These are phyloP conservation scores for Pichia thaimueangensis DNA, from an alignment of 805 yeast genomes.

Conservation along the genomic window DNA sequence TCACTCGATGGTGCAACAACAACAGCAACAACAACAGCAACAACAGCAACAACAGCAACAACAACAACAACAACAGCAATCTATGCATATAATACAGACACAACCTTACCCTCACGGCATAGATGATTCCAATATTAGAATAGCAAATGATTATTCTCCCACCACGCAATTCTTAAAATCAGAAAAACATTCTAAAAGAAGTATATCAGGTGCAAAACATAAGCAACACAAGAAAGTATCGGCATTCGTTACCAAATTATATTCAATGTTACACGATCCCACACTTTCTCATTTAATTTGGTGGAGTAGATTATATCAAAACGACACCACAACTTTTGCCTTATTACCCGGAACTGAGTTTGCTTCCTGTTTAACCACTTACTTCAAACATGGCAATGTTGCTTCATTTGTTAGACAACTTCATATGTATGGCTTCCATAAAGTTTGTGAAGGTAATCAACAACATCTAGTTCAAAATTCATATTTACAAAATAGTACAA, in stretches of 20 bases:
- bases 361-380: slow-evolving; percentile 54
- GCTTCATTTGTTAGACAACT: slow-evolving; percentile 72
- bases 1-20: background rate
- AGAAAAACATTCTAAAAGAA: slow-evolving; percentile 3
- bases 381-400: slow-evolving; percentile 91
- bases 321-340: slow-evolving; percentile 50
- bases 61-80: slow-evolving; percentile 1
- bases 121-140: no score
- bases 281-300: slow-evolving; percentile 49
- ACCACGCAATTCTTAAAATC: no score
- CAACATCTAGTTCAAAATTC: background rate
- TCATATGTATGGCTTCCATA: slow-evolving; percentile 82
- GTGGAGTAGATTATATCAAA: slow-evolving; percentile 48
- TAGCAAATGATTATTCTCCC: no score
- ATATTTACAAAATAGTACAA: slow-evolving; percentile 21
- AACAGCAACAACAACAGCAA: background rate
- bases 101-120: background rate
- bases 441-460: slow-evolving; percentile 41
- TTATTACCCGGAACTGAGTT: slow-evolving; percentile 60
- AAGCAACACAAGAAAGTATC: slow-evolving; percentile 35
- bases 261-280: slow-evolving; percentile 54
- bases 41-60: slow-evolving; percentile 7
- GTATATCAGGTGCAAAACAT: slow-evolving; percentile 1
- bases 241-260: slow-evolving; percentile 61
- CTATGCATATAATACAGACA: no score